Evolutionary conservation across 768 basidiomycete genomes (phyloP).

Genomic region (Saitozyma podzolica): DNA sequence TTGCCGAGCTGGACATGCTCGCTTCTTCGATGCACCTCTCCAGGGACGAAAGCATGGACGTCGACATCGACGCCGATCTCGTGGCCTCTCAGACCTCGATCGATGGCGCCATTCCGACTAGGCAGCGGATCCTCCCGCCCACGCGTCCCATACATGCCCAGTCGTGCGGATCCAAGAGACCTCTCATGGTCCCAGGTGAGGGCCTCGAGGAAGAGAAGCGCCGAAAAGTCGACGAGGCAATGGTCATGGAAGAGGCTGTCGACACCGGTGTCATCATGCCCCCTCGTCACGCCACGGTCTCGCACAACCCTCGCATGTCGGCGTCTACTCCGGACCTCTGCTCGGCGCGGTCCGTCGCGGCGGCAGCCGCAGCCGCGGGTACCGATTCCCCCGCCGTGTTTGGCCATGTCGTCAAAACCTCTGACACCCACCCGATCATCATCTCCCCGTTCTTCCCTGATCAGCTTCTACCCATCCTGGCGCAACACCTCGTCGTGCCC

Average conservation of each 20-base stretch:
- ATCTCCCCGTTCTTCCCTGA: conserved; percentile 67
- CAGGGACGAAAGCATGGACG: conserved; percentile 25
- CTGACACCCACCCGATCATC: conserved; percentile 78
- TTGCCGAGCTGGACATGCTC: conserved; percentile 29
- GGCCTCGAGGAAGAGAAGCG: conserved; percentile 30
- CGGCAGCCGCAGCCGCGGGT: background rate
- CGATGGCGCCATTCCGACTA: background rate
- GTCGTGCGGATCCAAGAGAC: conserved; percentile 42
- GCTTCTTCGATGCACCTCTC: conserved; percentile 22
- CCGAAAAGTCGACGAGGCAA: conserved; percentile 39
- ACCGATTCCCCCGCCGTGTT: conserved; percentile 23
- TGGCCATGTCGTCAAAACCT: conserved; percentile 62
- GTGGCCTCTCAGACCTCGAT: background rate
- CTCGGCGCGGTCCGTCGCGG: background rate
- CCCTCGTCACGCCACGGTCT: background rate
- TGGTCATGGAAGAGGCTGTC: conserved; percentile 45
- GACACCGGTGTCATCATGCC: conserved; percentile 38
- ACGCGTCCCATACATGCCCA: conserved; percentile 35
- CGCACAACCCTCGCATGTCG: conserved; percentile 1
- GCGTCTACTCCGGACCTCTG: conserved; percentile 7
- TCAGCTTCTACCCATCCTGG: conserved; percentile 60
- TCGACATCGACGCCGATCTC: conserved; percentile 14
- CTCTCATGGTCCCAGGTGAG: conserved; percentile 8
- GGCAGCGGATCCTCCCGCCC: background rate
- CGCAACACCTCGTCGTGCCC: conserved; percentile 31